Conservation (phyloP, 2,329 filamentous ascomycete species). For the Sclerotinia spermophila region DNA sequence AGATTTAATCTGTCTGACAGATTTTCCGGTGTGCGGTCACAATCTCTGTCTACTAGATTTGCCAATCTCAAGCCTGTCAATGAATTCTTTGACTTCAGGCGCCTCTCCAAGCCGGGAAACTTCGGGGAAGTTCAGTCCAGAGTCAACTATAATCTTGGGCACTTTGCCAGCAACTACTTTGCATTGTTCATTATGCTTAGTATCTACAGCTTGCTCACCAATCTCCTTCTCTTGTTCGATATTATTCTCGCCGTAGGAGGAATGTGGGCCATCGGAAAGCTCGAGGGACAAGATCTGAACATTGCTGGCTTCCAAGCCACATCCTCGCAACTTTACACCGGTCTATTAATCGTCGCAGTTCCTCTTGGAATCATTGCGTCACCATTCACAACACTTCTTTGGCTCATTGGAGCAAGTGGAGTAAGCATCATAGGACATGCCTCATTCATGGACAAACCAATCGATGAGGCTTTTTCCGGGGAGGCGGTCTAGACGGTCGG, state of each 20-base stretch:
- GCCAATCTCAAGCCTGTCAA: constrained; percentile 85
- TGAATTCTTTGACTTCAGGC: constrained; percentile 96
- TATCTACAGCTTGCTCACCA: constrained; percentile 92
- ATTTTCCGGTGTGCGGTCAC: constrained; percentile 77
- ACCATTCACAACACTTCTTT: constrained; percentile 80
- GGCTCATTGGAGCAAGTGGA: constrained; percentile 93
- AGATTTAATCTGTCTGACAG: constrained; percentile 82
- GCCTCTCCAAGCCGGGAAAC: constrained; percentile 87
- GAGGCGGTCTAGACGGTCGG: constrained; percentile 99
- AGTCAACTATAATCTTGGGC: constrained; percentile 93
- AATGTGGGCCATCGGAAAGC: constrained; percentile 87
- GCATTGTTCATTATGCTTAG: constrained; percentile 91
- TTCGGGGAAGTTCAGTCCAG: constrained; percentile 86
- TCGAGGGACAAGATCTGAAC: constrained; percentile 84
- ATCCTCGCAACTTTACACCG: constrained; percentile 91
- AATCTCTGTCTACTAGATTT: constrained; percentile 77
- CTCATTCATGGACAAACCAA: constrained; percentile 93
- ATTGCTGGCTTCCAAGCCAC: constrained; percentile 79
- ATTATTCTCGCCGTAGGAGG: constrained; percentile 83
- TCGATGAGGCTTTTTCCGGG: constrained; percentile 99
- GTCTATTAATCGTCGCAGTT: constrained; percentile 75
- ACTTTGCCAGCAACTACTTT: constrained; percentile 99
- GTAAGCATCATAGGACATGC: constrained; percentile 95
- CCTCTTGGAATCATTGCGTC: constrained; percentile 83
- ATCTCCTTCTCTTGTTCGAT: constrained; percentile 82